Evolutionary conservation across 345 rosid species (phyloP).

Genomic region (Citrus trifoliata): DNA sequence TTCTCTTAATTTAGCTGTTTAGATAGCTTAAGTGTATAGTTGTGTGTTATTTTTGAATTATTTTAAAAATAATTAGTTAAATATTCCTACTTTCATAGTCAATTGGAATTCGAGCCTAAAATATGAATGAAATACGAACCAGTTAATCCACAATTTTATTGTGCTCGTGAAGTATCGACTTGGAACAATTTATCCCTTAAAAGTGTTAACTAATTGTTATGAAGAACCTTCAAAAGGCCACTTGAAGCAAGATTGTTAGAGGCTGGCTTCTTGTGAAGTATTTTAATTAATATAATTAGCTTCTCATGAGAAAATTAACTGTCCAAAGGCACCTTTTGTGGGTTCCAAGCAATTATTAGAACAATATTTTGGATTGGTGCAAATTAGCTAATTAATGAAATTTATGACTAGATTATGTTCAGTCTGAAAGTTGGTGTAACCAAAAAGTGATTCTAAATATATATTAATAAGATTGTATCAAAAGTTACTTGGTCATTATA

Average conservation of each 20-base stretch:
- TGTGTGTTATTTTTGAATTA: too few species aligned
- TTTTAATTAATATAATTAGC: background rate
- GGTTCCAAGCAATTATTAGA: background rate
- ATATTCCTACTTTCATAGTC: too few species aligned
- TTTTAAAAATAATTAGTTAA: too few species aligned
- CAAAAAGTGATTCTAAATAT: background rate
- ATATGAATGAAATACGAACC: too few species aligned
- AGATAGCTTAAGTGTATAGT: too few species aligned
- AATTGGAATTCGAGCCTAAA: background rate
- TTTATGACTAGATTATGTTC: background rate
- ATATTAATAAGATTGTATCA: background rate
- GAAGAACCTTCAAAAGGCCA: background rate
- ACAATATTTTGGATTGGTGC: background rate
- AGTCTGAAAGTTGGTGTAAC: constrained; percentile 5
- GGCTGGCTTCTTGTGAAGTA: background rate
- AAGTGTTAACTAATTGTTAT: background rate
- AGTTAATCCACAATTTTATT: background rate
- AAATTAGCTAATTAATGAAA: background rate
- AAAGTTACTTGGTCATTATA: background rate
- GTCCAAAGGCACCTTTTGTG: background rate
- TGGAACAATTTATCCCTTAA: background rate
- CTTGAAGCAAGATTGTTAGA: background rate
- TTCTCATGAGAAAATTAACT: background rate
- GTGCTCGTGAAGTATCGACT: background rate
- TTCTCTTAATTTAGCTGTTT: too few species aligned